phyloP scores from a whole-genome alignment of 179 eudicot species.

The Silene vulgaris region DNA sequence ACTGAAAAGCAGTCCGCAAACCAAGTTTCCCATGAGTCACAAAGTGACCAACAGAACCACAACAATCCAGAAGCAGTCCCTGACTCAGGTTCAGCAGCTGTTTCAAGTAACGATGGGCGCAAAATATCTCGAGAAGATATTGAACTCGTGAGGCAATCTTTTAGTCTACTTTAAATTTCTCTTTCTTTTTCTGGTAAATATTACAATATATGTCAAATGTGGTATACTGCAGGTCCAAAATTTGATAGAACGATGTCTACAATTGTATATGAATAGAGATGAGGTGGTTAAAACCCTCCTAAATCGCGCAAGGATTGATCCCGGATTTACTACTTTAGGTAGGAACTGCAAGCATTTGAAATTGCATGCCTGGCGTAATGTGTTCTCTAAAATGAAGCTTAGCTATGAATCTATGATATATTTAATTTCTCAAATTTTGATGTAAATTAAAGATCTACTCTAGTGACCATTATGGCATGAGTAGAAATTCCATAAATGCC shows the following conservation, averaged over 20 bases:
- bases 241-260: slow-evolving; percentile 90
- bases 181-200: not conserved
- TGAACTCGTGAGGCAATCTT: slow-evolving; percentile 66
- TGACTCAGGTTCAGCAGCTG: slow-evolving; percentile 81
- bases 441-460: not conserved
- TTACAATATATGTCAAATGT: slow-evolving; percentile 10
- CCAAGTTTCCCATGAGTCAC: slow-evolving; percentile 61
- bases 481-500: not conserved
- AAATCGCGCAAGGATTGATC: slow-evolving; percentile 93
- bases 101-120: slow-evolving; percentile 72
- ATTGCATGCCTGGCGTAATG: not conserved
- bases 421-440: slow-evolving; percentile 9
- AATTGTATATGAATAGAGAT: slow-evolving; percentile 92
- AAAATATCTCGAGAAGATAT: slow-evolving; percentile 96
- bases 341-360: slow-evolving; percentile 23
- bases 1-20: slow-evolving; percentile 50
- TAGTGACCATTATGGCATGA: not conserved
- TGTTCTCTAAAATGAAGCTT: not conserved
- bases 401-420: not conserved
- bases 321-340: slow-evolving; percentile 97
- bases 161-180: slow-evolving; percentile 3
- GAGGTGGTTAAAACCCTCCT: slow-evolving; percentile 97
- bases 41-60: slow-evolving; percentile 49
- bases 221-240: slow-evolving; percentile 79
- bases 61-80: slow-evolving; percentile 47